Base-by-base conservation (phyloP, 192 early-diverging fungal genomes). In the Mortierella antarctica region DNA sequence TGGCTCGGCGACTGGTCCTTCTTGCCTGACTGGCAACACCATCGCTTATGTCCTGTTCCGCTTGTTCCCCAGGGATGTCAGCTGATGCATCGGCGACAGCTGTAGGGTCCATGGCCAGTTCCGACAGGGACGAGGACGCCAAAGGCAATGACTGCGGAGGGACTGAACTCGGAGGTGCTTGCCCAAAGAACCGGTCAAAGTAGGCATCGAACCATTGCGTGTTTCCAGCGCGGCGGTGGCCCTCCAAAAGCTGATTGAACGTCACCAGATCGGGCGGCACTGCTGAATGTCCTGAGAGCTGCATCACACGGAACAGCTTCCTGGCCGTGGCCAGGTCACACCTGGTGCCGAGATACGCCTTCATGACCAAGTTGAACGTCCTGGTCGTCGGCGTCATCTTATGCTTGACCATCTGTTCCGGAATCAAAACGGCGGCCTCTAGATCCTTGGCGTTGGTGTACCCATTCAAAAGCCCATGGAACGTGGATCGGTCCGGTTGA, bases 301-400 rank as follows among this genome's bases (percentile, higher is more conserved):
- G 57, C 77, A 80, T 80, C 13, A 61, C 57, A 42, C 45, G 31
- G 10, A 80, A 58, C 59, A 80, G 31, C 52, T 72, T 80, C 5
- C 46, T 57, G 62, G 51, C 67, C 17, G 77, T 80, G 4, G 65
- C 18, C 39, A 80, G 21, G 45, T 80, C 70, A 0, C 45, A 17
- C 39, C 67, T n/a, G 21, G 61, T 21, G 3, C 41, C 31, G 23
- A 83, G 61, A 39, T 78, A 73, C 23, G 74, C 74, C 42, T 76
- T 73, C 70, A 83, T 83, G 13, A 78, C 53, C 56, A 77, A 41
- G 50, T 83, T 83, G 46, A 83, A 83, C 18, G 82, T 83, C 57
- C 56, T 73, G 52, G 74, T 78, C 4, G 65, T 77, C 31, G 82
- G 82, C 1, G n/a, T 46, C 13, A 83, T 47, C 14, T 73, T 77